Base-by-base conservation (phyloP, 129 eudicot genomes). In the Cynara cardunculus region DNA sequence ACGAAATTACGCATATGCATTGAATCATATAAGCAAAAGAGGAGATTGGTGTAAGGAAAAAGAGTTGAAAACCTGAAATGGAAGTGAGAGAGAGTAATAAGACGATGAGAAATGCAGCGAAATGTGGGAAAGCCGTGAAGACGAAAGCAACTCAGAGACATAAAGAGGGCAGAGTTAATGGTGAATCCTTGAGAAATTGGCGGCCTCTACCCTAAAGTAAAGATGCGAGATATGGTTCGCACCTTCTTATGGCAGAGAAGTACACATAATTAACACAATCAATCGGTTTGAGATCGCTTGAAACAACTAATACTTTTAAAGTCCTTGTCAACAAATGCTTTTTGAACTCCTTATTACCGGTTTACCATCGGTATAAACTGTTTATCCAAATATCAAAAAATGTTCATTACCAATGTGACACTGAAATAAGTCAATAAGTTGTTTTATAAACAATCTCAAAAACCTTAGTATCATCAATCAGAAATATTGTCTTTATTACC, bases 71-170 rank as follows among this genome's bases (percentile, higher is more conserved):
- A 86, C 89, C 89, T 86, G 85, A 59, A 66, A 80, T 37, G 72
- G 86, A 82, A 82, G 84, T 18, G 84, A 69, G 84, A 30, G 75
- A 86, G 77, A 67, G 28, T 74, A 16, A 81, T 74, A 16, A 81
- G 70, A 34, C 26, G 85, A 69, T 41, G 82, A 46, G 82, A 61
- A 80, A 81, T 75, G 80, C 34, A 83, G 39, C 84, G 86, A 74
- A 79, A 68, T 68, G 82, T 73, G 22, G 7, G 56, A 78, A 74
- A 34, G 80, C 5, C 68, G 16, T 75, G 82, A 56, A 75, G 77
- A 44, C 80, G 71, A 78, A 83, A 71, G 83, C 84, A 76, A 61
- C 21, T 25, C 21, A 76, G 78, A 83, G 86, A 81, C 88, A 85
- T 85, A 82, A 44, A 83, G 71, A 77, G 78, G 73, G 69, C 10